These are phyloP conservation scores for Heracleum sosnowskyi DNA, from an alignment of 129 eudicot genomes.

Conservation along the genomic window DNA sequence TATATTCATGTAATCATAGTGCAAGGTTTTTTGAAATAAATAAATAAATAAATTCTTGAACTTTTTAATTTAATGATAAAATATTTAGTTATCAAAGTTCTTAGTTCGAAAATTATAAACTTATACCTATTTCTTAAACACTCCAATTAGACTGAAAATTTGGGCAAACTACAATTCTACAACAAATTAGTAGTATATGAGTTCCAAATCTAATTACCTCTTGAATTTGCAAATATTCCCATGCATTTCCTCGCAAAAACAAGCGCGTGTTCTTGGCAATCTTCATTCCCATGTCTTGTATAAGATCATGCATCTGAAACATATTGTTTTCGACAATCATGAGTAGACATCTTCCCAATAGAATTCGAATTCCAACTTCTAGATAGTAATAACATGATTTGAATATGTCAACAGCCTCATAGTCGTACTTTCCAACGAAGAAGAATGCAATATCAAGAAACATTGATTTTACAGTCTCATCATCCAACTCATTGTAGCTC, in stretches of 20 bases:
- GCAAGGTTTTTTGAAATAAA: background rate
- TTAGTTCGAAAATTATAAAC: too few species aligned
- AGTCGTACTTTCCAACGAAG: background rate
- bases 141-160: background rate
- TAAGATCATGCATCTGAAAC: constrained; percentile 7
- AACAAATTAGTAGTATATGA: background rate
- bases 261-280: background rate
- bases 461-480: background rate
- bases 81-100: too few species aligned
- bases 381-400: background rate
- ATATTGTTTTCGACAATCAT: background rate
- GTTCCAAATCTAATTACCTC: background rate
- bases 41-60: too few species aligned
- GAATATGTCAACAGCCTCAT: background rate
- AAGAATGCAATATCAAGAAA: constrained; percentile 20
- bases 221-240: background rate
- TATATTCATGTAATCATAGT: too few species aligned
- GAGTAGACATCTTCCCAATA: constrained; percentile 4
- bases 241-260: background rate
- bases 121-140: background rate
- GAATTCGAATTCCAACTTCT: background rate
- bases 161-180: background rate
- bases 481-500: background rate
- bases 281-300: background rate
- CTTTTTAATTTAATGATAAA: too few species aligned